Conservation (phyloP, 495 filamentous ascomycete species). For the Cetradonia linearis region DNA sequence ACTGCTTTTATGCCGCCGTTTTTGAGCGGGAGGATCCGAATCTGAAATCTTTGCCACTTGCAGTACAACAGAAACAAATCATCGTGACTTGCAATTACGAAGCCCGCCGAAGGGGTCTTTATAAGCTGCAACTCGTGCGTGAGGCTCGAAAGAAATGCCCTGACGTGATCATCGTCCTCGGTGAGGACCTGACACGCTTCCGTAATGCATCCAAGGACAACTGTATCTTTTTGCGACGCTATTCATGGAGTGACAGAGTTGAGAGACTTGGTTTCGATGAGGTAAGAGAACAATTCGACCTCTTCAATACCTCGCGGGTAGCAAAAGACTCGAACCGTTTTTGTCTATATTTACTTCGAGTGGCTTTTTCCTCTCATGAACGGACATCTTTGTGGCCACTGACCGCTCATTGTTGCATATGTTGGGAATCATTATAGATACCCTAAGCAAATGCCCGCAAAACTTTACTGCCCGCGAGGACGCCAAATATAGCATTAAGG, state of each 20-base stretch:
- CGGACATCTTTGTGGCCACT: neutral
- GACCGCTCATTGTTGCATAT: neutral
- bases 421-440: neutral
- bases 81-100: slow-evolving; percentile 94
- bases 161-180: slow-evolving; percentile 72
- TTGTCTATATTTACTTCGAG: neutral
- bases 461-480: neutral
- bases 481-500: neutral
- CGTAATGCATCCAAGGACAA: slow-evolving; percentile 75
- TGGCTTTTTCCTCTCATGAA: neutral
- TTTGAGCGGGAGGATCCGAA: slow-evolving; percentile 70
- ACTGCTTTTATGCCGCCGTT: slow-evolving; percentile 90
- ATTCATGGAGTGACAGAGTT: slow-evolving; percentile 63
- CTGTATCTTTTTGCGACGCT: slow-evolving; percentile 55
- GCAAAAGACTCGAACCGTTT: neutral
- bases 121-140: slow-evolving; percentile 71
- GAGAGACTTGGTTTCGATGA: slow-evolving; percentile 86
- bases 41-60: slow-evolving; percentile 61
- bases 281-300: slow-evolving; percentile 28
- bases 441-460: neutral
- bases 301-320: neutral
- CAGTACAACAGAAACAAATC: slow-evolving; percentile 78
- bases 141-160: slow-evolving; percentile 76
- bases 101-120: slow-evolving; percentile 63
- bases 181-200: slow-evolving; percentile 79